Percentiles rank a stretch among this genome's conserved stretches.
These are phyloP conservation scores for Polytrichum commune DNA, from an alignment of 225 moss, liverwort and hornwort genomes.

Conservation along the genomic window DNA sequence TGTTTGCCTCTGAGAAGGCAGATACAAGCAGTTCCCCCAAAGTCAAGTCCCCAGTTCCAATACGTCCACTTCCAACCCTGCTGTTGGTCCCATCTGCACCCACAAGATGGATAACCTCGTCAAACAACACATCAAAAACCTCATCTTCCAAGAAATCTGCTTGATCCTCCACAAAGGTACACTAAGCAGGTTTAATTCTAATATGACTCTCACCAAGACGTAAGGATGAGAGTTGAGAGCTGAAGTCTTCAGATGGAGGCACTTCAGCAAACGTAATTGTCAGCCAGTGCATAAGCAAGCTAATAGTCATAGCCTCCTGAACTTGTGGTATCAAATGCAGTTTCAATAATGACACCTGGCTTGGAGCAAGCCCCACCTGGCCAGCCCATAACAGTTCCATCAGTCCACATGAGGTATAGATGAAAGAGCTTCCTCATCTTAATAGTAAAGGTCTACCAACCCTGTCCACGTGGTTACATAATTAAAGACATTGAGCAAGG, in stretches of 20 bases:
- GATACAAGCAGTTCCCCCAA: slow-evolving; percentile 82
- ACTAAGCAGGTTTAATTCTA: slow-evolving; percentile 9
- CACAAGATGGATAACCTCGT: slow-evolving; percentile 9
- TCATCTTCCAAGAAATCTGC: not conserved
- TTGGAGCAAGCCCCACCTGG: slow-evolving; percentile 68
- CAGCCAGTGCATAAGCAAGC: slow-evolving; percentile 86
- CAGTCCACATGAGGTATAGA: not conserved
- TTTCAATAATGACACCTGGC: slow-evolving; percentile 68
- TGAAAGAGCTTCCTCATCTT: not conserved
- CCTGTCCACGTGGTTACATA: too few relatives aligned
- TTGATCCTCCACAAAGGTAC: not conserved
- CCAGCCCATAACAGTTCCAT: not conserved
- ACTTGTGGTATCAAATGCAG: slow-evolving; percentile 68
- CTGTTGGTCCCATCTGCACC: slow-evolving; percentile 53
- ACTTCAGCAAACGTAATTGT: slow-evolving; percentile 94
- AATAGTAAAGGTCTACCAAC: too few relatives aligned
- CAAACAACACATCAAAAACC: slow-evolving; percentile 10
- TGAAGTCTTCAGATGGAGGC: slow-evolving; percentile 91
- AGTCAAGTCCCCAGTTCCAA: slow-evolving; percentile 75
- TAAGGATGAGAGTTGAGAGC: slow-evolving; percentile 89
- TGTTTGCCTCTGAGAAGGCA: slow-evolving; percentile 56
- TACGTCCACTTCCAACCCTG: slow-evolving; percentile 46
- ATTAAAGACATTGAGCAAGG: too few relatives aligned
- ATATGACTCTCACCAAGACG: slow-evolving; percentile 61
- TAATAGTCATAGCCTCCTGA: slow-evolving; percentile 68